Base-by-base conservation (phyloP, 371 early-diverging fungal species). In the Mucor lusitanicus region DNA sequence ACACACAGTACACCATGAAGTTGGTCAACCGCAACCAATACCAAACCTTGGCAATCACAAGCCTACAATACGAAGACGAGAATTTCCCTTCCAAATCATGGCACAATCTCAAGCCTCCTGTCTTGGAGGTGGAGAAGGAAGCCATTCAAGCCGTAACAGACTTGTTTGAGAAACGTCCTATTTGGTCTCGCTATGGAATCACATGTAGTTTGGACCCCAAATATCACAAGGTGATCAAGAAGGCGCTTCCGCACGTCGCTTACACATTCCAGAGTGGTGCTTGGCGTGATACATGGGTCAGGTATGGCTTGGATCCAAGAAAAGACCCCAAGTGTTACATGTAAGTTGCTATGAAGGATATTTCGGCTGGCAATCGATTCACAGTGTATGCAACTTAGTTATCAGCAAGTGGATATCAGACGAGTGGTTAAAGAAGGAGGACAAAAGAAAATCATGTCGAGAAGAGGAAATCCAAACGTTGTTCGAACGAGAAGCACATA, bases 261-360 rank as follows among this genome's bases (percentile, higher is more conserved):
- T 91, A 88, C 65, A 63, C 71, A 8, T 75, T 84, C 48, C 40
- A 65, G 13, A 71, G 42, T 23, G 92, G 92, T 7, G 86, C 90
- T 11, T 92, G 87, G 87, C 80, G 84, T 17, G 84, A 84, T 27
- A 70, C 69, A n/a, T 90, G 90, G 89, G 61, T 88, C 3, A 72
- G 75, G 30, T 90, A 85, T 66, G 91, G 91, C 0, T 71, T 83
- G 30, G 88, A 91, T 71, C 90, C 91, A 27, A 67, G 84, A 63
- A 72, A 48, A 60, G 86, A 89, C 44, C 30, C 23, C 1, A 68
- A 74, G 19, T 78, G 83, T 25, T 35, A 80, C 27, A 67, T 80
- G 75, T 88, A 84, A 74, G 71, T 42, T 37, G 6, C 53, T 5
- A 1, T 12, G 2, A 5, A 6, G 15, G 6, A 25, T 5, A 15